Evolutionary conservation across 2,329 filamentous ascomycete species (phyloP), one percentile per base, ranked within the genome.

Genomic region (Trichophyton simii): DNA sequence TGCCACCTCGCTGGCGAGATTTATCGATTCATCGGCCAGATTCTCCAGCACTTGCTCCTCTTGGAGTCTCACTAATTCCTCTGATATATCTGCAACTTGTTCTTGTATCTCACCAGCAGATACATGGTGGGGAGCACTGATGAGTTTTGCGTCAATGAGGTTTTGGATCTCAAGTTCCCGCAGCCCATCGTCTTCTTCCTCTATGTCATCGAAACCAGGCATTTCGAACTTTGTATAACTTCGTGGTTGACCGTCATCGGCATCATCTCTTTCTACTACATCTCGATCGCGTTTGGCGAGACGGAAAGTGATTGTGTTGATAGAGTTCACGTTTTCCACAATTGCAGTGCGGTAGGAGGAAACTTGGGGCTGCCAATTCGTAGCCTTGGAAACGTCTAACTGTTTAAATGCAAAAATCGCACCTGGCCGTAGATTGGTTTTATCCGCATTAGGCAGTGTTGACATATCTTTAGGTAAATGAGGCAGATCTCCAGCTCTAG

Each of bases 211-310:
- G 9, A 83, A 82, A 5, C 84, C 80, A 0, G 87, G 86, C 66
- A 85, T 84, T 67, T 95, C 89, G 65, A 95, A 94, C 62, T 85
- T 88, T 64, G 82, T 84, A 67, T 92, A 95, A 8, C 89, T 73
- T 8, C 89, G 81, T 64, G 87, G 79, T 0, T 89, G 90, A 0
- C 87, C 86, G 44, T 81, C 74, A 9, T 84, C 79, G 66, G 92
- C 85, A 65, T 84, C 85, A 67, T 82, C 86, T 64, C 84, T 71
- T 36, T 46, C 44, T 2, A 52, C 62, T 60, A 82, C 79, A 3
- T 79, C 73, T 57, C 86, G 77, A 68, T 95, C 88, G 31, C 88
- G 82, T 64, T 80, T 80, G 1, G 90, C 89, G 2, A 95, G 79
- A 9, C 80, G 77, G 3, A 95, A 75, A 22, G 76, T 15, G 95